Evolutionary conservation across 2,329 filamentous ascomycete genomes (phyloP), one percentile per base, ranked within the genome.

Genomic region (Zymoseptoria ardabiliae): DNA sequence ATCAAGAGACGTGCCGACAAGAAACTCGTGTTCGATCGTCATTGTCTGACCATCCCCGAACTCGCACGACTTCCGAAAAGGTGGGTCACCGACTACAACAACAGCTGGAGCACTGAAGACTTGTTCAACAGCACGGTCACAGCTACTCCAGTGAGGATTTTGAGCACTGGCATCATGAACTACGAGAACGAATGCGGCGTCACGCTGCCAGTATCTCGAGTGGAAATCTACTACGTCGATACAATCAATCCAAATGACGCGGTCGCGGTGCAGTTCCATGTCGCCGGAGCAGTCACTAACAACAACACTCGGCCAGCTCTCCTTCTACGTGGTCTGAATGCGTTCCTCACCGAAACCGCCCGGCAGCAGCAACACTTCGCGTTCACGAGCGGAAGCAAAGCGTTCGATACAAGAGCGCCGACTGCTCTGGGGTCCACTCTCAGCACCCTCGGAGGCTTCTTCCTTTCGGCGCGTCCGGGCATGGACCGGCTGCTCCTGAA

Each of bases 401-500:
- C 35, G 1, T 41, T 41, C 13, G 35, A 41, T 13, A 3, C 30
- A 17, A 5, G 3, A 17, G 6, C 49, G 2, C 2, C 9, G 21
- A 50, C 13, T 10, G 5, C 11, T 10, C n/a, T 50, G 49, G 49
- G n/a, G 1, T 3, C 13, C 2, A n/a, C 10, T 50, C 49, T 50
- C 13, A 50, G 22, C n/a, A 23, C 53, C 1, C 6, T 62, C 22
- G 17, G 21, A 1, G 66, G 66, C n/a, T 65, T 58, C 54, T 66
- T 61, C 50, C 41, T 62, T 2, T 65, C 65, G 8, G 56, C 59
- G 7, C 56, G 65, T 1, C 65, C 66, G 4, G 63, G 60, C 4
- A 19, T 53, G 1, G 13, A 61, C 1, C 51, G 52, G 1, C n/a
- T 63, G 11, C 52, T 64, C 5, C 28, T 68, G 48, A 66, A 65